Base-by-base conservation (phyloP, 2,329 filamentous ascomycete species). In the Venturia carpophila region DNA sequence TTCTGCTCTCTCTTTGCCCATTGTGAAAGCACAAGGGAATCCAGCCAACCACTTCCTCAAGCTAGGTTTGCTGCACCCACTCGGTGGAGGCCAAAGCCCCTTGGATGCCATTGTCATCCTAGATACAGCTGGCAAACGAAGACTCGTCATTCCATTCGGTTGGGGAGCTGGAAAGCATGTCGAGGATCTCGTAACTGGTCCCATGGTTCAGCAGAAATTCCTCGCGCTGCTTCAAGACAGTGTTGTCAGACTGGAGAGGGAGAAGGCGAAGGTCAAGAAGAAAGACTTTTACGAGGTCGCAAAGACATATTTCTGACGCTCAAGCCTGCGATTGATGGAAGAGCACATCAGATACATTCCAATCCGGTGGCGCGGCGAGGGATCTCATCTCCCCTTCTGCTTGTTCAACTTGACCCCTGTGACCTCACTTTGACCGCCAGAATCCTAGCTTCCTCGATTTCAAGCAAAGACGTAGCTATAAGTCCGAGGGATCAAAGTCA, bases 21-120 rank as follows among this genome's bases (percentile, higher is more conserved):
- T 65, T 9, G 55, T 61, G 19, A 56, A 65, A 27, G 52, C 64
- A 34, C 41, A 47, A 43, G 52, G 55, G 2, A 47, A 60, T 30
- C 56, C 64, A 5, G 55, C 27, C 58, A 64, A 60, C 11, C 74
- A 75, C 64, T 76, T 76, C 65, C 69, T 77, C 63, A 70, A 72
- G 19, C 68, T 80, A 21, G 78, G 78, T 9, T 71, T 80, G 7
- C 69, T 79, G 30, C 77, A 80, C 67, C 78, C 78, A 2, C 71
- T 79, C 3, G 78, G 78, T 49, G 77, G 77, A 64, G 78, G 78
- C 1, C 75, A 76, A 56, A 70, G 73, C 27, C 76, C 76, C 1
- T 69, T 80, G 13, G 78, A 79, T 67, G 77, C 78, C 5, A 70
- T 80, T n/a, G 77, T 79, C 5, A 74, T 79, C 1, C 65, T 79